phyloP scores from a whole-genome alignment of 2,329 filamentous ascomycete genomes.

The Neonectria neomacrospora region DNA sequence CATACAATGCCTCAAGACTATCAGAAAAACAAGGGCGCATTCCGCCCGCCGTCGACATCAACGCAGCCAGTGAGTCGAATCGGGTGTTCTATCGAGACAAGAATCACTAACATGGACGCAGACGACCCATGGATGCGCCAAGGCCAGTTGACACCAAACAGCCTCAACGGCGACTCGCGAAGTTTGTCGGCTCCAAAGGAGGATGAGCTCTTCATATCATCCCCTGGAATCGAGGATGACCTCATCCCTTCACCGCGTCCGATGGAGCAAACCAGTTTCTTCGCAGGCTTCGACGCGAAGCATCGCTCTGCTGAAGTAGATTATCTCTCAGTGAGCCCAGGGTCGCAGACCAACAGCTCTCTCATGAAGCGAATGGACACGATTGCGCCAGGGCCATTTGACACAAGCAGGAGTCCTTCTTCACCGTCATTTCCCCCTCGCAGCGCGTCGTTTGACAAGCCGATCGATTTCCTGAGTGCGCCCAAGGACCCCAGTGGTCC shows the following conservation, averaged over 20 bases:
- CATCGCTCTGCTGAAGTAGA: slow-evolving; percentile 35
- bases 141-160: slow-evolving; percentile 72
- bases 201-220: slow-evolving; percentile 58
- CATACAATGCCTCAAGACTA: slow-evolving; percentile 42
- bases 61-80: slow-evolving; percentile 61
- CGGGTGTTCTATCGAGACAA: background rate
- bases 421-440: slow-evolving; percentile 50
- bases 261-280: slow-evolving; percentile 57
- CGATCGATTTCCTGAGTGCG: slow-evolving; percentile 35
- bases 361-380: slow-evolving; percentile 72
- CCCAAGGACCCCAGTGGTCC: slow-evolving; percentile 21
- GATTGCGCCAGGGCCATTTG: slow-evolving; percentile 75
- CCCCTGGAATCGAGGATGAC: slow-evolving; percentile 56
- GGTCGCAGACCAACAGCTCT: slow-evolving; percentile 42
- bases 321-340: slow-evolving; percentile 39
- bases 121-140: slow-evolving; percentile 65
- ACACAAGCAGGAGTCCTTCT: slow-evolving; percentile 55
- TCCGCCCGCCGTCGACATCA: slow-evolving; percentile 62
- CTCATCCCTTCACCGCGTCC: slow-evolving; percentile 54
- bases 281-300: slow-evolving; percentile 60
- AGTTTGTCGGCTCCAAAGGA: slow-evolving; percentile 68
- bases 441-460: slow-evolving; percentile 42
- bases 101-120: slow-evolving; percentile 49
- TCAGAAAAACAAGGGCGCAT: slow-evolving; percentile 53
- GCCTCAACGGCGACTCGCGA: slow-evolving; percentile 68